Conservation (phyloP, 1,139 yeast genomes). For the Zygotorulaspora mrakii region DNA sequence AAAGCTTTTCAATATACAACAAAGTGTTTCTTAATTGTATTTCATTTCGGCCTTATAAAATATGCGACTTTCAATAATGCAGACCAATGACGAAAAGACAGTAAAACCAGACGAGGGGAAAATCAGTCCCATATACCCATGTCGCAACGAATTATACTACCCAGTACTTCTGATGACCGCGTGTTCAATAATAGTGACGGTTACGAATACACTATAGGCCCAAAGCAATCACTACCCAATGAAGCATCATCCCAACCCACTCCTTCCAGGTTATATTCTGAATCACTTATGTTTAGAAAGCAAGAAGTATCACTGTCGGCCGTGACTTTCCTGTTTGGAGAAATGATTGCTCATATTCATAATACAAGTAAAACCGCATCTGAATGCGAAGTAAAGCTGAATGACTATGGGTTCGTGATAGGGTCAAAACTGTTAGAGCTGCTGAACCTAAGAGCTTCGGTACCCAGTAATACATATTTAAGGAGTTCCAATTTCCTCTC, state of each 20-base stretch:
- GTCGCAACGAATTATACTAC: constrained; percentile 17
- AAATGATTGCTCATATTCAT: constrained; percentile 29
- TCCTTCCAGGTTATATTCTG: constrained; percentile 27
- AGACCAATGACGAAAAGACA: too few relatives aligned
- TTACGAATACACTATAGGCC: constrained; percentile 28
- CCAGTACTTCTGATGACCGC: constrained; percentile 16
- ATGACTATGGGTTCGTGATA: constrained; percentile 69
- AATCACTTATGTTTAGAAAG: constrained; percentile 29
- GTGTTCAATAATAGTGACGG: constrained; percentile 16
- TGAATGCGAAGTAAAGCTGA: constrained; percentile 67
- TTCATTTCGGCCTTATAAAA: too few relatives aligned
- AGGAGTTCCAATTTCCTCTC: constrained; percentile 20
- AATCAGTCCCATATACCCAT: constrained; percentile 3
- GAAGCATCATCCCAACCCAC: constrained; percentile 16
- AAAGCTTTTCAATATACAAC: too few relatives aligned
- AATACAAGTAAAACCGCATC: constrained; percentile 26
- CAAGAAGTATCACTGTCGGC: constrained; percentile 38
- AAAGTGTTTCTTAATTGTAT: neutral
- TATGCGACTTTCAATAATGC: too few relatives aligned
- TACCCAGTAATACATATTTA: constrained; percentile 21
- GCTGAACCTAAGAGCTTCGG: constrained; percentile 50
- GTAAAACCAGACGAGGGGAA: too few relatives aligned
- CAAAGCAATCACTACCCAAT: constrained; percentile 27
- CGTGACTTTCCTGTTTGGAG: constrained; percentile 33
- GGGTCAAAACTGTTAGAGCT: constrained; percentile 61